Evolutionary conservation across 352 stramenopile genomes (phyloP).

Genomic region (Phytophthora hibernalis): DNA sequence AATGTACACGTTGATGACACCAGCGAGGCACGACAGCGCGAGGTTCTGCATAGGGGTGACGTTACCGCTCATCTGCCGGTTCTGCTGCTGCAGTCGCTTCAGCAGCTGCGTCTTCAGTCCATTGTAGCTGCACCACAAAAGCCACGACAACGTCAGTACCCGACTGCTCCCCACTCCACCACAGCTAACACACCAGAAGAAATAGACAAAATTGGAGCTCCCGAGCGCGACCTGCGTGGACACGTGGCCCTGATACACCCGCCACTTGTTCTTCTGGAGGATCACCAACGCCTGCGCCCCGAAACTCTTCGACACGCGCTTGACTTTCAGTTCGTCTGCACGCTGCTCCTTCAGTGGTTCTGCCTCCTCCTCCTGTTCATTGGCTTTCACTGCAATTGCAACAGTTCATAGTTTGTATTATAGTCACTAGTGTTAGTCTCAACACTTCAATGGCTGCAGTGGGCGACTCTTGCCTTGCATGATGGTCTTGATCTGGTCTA

Average conservation of each 20-base stretch:
- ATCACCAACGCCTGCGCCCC: constrained; percentile 54
- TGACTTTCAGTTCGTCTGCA: constrained; percentile 9
- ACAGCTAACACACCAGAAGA: constrained; percentile 70
- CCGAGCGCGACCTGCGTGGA: constrained; percentile 80
- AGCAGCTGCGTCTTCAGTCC: constrained; percentile 70
- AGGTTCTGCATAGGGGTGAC: constrained; percentile 70
- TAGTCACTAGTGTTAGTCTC: not conserved
- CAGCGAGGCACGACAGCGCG: constrained; percentile 70
- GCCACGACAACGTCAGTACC: not conserved
- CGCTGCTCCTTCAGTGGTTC: constrained; percentile 22
- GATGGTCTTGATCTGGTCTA: constrained; percentile 89
- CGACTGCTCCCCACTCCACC: not conserved
- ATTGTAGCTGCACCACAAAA: constrained; percentile 55
- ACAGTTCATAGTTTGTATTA: not conserved
- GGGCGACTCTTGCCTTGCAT: constrained; percentile 63
- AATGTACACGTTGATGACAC: constrained; percentile 88
- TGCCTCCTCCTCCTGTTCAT: constrained; percentile 23
- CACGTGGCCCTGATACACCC: constrained; percentile 80
- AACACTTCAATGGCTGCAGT: not conserved
- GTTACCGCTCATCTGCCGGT: constrained; percentile 39
- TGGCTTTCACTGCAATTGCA: constrained; percentile 38
- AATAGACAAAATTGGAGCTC: constrained; percentile 90
- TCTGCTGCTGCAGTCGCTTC: constrained; percentile 58
- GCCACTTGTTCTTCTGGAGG: constrained; percentile 70
- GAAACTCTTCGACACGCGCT: constrained; percentile 41